A percentile compares a stretch with the other conserved stretches of the same genome.
phyloP scores from a whole-genome alignment of 768 basidiomycete genomes.

The Russula foetens region DNA sequence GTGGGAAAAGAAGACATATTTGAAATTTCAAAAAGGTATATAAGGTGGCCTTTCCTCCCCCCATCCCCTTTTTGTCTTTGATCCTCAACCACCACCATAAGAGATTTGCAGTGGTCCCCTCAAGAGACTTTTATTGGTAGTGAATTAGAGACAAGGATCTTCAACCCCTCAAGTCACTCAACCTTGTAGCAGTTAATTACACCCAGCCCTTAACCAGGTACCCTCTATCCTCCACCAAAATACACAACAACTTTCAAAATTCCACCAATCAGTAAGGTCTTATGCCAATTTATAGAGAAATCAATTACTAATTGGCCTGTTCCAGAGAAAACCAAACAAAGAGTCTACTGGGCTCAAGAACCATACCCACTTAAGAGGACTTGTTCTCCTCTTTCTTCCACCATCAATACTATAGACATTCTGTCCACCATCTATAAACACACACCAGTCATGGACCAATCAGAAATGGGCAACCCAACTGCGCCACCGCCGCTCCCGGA shows the following conservation, averaged over 20 bases:
- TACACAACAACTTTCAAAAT: background rate
- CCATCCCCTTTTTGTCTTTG: background rate
- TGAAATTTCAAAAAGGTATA: conserved; percentile 2
- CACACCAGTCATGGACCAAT: background rate
- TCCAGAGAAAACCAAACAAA: background rate
- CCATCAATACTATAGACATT: background rate
- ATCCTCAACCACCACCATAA: background rate
- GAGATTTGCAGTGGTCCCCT: background rate
- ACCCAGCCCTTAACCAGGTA: background rate
- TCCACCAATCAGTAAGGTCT: conserved; percentile 5
- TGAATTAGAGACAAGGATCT: background rate
- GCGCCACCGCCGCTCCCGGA: background rate
- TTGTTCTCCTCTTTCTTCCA: background rate
- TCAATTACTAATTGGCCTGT: background rate
- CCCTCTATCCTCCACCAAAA: background rate
- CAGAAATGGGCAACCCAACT: background rate
- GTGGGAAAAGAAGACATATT: background rate
- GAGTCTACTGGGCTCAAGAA: background rate
- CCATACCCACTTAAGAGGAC: background rate
- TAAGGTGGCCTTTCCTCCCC: background rate
- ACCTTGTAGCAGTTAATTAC: background rate
- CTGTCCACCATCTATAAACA: background rate
- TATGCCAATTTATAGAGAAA: background rate
- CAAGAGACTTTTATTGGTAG: background rate
- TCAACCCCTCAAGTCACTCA: background rate